Evolutionary conservation across 306 rosid species (phyloP), one percentile per base, ranked within the genome.

Genomic region (Cyclanthera cordifolia): DNA sequence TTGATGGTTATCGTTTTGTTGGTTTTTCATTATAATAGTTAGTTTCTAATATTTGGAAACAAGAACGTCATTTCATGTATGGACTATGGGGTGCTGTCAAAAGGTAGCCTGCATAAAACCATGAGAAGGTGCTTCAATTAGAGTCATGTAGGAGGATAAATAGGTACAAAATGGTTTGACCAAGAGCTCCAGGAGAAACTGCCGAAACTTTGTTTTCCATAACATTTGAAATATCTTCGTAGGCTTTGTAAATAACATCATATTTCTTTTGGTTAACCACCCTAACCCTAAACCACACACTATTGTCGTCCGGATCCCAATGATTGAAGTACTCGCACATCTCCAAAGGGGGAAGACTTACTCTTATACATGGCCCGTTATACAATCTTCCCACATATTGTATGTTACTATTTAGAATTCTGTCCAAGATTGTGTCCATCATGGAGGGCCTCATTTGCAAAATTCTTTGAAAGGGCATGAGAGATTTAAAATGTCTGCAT

Each of bases 161-260:
- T 61, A 17, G 28, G 6, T 60, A 19, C 48, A 17, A 37, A 60
- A 34, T 60, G 67, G 46, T 60, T 37, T 34, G 67, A 60, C 27
- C 48, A 60, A 60, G 67, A 34, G 67, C 67, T 60, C 67, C 49
- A 17, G 5, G 49, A 61, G 50, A 37, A 61, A 48, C 50, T 37
- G 48, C 28, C 10, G 27, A 60, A 34, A 49, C 21, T 60, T 16
- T 59, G 19, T 34, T 59, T 34, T 34, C 16, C 25, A 9, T 8
- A 17, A 37, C 24, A 21, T 59, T 17, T 34, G 27, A 59, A 34
- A 37, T 59, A 59, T 59, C 48, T 59, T 59, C 16, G 10, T 17
- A 32, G 16, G n/a, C 23, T 17, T 34, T 4, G 67, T 10, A 59
- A 59, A 16, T 59, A 32, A n/a, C 24, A 30, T 32, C 65, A 15